Conservation (phyloP, 257 asterid species). For the Striga asiatica region DNA sequence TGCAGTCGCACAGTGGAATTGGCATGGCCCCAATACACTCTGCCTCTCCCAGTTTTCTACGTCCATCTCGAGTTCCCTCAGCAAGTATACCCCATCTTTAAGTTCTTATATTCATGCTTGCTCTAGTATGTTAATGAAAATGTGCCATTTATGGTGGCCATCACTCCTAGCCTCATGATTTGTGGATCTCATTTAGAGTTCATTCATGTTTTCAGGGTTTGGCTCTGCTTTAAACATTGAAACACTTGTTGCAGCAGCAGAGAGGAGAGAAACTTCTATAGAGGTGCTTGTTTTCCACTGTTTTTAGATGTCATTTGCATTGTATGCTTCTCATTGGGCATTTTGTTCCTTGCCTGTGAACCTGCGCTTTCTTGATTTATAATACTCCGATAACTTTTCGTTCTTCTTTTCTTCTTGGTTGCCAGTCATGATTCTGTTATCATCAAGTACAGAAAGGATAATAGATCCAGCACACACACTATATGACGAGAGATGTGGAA, state of each 20-base stretch:
- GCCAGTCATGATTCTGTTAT: too few relatives aligned
- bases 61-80: conserved; percentile 55
- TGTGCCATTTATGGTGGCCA: background rate
- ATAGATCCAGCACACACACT: too few relatives aligned
- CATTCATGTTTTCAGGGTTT: conserved; percentile 43
- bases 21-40: conserved; percentile 36
- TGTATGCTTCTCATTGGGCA: conserved; percentile 7
- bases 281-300: conserved; percentile 48
- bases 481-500: background rate
- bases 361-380: background rate
- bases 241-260: conserved; percentile 98
- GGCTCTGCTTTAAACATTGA: conserved; percentile 96
- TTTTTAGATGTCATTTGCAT: conserved; percentile 5
- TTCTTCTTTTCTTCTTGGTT: background rate
- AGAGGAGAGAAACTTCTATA: conserved; percentile 83
- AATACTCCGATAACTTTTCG: background rate
- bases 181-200: conserved; percentile 13
- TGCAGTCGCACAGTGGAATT: conserved; percentile 54
- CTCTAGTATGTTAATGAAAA: conserved; percentile 1
- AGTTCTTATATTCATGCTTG: background rate
- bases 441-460: too few relatives aligned
- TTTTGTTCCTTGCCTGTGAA: background rate
- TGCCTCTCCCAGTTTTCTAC: conserved; percentile 57
- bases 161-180: background rate
- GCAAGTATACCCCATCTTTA: conserved; percentile 39